Conservation (phyloP, 495 filamentous ascomycete genomes). For the Aspergillus haitiensis region DNA sequence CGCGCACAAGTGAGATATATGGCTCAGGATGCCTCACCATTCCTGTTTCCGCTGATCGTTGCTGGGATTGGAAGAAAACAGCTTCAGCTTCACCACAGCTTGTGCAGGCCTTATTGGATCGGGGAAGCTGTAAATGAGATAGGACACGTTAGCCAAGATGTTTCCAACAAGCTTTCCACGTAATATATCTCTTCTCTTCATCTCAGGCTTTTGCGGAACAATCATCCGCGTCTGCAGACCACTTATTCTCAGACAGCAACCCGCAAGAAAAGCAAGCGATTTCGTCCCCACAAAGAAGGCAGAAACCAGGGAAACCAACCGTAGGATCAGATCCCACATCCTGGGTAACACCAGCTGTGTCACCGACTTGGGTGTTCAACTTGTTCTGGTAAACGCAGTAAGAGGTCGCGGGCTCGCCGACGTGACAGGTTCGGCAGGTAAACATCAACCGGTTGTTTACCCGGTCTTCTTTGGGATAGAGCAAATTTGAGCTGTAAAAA, state of each 20-base stretch:
- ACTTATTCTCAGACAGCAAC: slow-evolving; percentile 20
- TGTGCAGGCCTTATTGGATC: slow-evolving; percentile 79
- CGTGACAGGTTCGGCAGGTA: slow-evolving; percentile 88
- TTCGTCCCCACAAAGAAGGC: slow-evolving; percentile 53
- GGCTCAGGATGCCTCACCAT: slow-evolving; percentile 67
- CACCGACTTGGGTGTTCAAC: slow-evolving; percentile 82
- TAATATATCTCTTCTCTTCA: slow-evolving; percentile 3
- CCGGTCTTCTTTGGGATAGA: slow-evolving; percentile 92
- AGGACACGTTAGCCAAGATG: slow-evolving; percentile 49
- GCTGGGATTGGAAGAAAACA: slow-evolving; percentile 98
- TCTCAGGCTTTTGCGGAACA: slow-evolving; percentile 15
- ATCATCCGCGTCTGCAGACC: slow-evolving; percentile 22
- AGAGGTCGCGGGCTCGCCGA: slow-evolving; percentile 77
- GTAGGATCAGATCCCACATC: slow-evolving; percentile 97
- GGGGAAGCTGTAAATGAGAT: slow-evolving; percentile 67
- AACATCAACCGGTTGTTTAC: slow-evolving; percentile 64
- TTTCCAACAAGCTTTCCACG: slow-evolving; percentile 13
- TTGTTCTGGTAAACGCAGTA: slow-evolving; percentile 91
- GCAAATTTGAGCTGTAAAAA: slow-evolving; percentile 76
- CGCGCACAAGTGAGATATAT: background rate
- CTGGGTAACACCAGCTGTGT: slow-evolving; percentile 95
- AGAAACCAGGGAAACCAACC: slow-evolving; percentile 70
- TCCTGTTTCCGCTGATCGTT: slow-evolving; percentile 92
- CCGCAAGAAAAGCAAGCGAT: slow-evolving; percentile 52
- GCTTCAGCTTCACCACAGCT: slow-evolving; percentile 80